Evolutionary conservation across 1,284 basidiomycete genomes (phyloP).

Genomic region (Phenoliferia sp.): DNA sequence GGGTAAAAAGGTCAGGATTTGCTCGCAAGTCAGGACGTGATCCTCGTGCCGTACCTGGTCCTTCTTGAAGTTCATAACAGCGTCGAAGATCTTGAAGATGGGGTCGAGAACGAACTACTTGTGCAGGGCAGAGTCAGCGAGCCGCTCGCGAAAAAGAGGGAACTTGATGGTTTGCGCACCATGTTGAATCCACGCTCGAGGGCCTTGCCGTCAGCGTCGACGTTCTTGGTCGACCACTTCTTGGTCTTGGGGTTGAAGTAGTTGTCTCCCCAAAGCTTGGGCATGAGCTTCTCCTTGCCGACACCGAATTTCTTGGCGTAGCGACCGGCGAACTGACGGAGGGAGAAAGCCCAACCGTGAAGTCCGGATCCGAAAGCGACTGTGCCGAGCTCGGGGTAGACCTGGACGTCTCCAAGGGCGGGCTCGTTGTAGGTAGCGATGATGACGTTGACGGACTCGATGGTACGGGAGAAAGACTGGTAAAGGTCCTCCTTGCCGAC

Average conservation of each 20-base stretch:
- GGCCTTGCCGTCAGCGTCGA: conserved; percentile 74
- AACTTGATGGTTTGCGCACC: conserved; percentile 14
- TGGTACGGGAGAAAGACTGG: conserved; percentile 96
- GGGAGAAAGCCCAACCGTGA: conserved; percentile 99
- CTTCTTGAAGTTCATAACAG: conserved; percentile 99
- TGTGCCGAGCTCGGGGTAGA: conserved; percentile 97
- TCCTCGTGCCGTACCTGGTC: too few relatives aligned
- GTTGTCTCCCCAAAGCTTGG: conserved; percentile 95
- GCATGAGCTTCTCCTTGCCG: conserved; percentile 70
- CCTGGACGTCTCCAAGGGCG: conserved; percentile 95
- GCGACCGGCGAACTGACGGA: conserved; percentile 90
- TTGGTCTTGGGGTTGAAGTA: conserved; percentile 97
- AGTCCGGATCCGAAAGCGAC: conserved; percentile 99
- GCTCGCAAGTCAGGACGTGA: too few relatives aligned
- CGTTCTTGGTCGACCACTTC: conserved; percentile 87
- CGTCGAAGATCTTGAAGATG: conserved; percentile 98
- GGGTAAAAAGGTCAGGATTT: too few relatives aligned
- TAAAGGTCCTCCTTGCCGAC: conserved; percentile 95
- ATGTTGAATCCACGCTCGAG: conserved; percentile 59
- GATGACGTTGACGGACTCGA: conserved; percentile 96
- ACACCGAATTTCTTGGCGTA: conserved; percentile 99
- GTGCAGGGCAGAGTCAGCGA: conserved; percentile 48
- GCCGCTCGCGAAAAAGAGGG: background rate
- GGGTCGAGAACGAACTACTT: conserved; percentile 99
- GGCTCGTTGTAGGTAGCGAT: conserved; percentile 95